A percentile compares a stretch with the other conserved stretches of the same genome.
These are phyloP conservation scores for Choanephora cucurbitarum DNA, from an alignment of 371 early-diverging fungal genomes.

Conservation along the genomic window DNA sequence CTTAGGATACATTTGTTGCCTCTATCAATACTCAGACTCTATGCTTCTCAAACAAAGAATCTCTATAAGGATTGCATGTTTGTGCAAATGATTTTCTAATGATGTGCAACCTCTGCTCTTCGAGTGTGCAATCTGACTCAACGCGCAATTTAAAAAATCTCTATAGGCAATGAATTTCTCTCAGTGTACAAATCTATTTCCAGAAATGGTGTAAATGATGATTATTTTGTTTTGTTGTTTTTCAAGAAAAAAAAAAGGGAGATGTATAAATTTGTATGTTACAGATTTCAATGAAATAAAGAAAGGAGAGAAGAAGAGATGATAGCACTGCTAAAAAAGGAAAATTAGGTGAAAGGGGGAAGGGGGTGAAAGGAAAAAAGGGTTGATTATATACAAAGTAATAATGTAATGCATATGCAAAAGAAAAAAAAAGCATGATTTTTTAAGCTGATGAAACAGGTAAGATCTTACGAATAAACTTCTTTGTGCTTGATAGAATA, in stretches of 20 bases:
- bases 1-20: no score
- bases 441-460: constrained; percentile 3
- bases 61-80: no score
- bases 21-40: no score
- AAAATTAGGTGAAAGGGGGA: neutral
- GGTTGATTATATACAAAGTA: neutral
- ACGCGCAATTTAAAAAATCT: no score
- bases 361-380: neutral
- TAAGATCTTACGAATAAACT: constrained; percentile 15
- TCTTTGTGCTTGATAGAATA: constrained; percentile 15
- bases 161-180: no score
- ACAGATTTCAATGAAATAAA: constrained; percentile 2
- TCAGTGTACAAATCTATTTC: no score
- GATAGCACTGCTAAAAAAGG: neutral
- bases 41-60: no score
- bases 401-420: constrained; percentile 6
- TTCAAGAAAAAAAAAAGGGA: neutral
- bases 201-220: no score
- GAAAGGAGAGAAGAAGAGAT: neutral
- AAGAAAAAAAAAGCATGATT: neutral
- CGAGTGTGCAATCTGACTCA: no score
- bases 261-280: constrained; percentile 1
- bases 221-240: neutral
- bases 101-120: no score
- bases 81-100: no score